These are phyloP conservation scores for Ensete ventricosum DNA, from an alignment of 176 grass and related monocot species.

Conservation along the genomic window DNA sequence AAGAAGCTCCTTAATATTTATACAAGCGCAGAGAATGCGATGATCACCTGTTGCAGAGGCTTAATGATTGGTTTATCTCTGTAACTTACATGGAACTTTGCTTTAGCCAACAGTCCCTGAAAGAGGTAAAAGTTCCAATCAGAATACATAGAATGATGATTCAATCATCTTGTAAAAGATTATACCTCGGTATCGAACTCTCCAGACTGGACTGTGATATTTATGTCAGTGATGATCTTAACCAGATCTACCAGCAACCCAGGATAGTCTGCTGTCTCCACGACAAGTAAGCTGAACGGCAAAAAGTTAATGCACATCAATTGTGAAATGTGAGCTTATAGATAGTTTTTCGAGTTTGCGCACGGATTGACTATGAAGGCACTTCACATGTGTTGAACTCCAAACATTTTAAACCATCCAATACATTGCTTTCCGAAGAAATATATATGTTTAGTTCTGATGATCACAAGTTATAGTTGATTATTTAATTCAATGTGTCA, in stretches of 20 bases:
- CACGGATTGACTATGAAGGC: too few species aligned
- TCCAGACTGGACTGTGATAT: conserved; percentile 70
- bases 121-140: conserved; percentile 17
- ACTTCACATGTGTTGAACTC: too few species aligned
- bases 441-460: too few species aligned
- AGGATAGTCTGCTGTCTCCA: conserved; percentile 80
- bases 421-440: too few species aligned
- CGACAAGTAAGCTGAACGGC: conserved; percentile 66
- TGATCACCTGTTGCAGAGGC: conserved; percentile 58
- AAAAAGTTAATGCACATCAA: conserved; percentile 5
- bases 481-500: too few species aligned
- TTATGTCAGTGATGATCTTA: conserved; percentile 74
- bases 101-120: conserved; percentile 84
- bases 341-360: background rate
- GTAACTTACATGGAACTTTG: conserved; percentile 96
- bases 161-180: background rate
- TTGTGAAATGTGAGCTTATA: background rate
- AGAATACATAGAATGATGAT: conserved; percentile 12
- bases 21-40: too few species aligned
- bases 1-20: too few species aligned
- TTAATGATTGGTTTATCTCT: conserved; percentile 51
- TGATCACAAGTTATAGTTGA: too few species aligned
- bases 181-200: conserved; percentile 93
- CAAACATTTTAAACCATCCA: too few species aligned
- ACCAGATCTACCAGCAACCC: conserved; percentile 88